Evolutionary conservation across 371 early-diverging fungal genomes (phyloP), one percentile per base, ranked within the genome.

Genomic region (Polyrhizophydium stewartii): DNA sequence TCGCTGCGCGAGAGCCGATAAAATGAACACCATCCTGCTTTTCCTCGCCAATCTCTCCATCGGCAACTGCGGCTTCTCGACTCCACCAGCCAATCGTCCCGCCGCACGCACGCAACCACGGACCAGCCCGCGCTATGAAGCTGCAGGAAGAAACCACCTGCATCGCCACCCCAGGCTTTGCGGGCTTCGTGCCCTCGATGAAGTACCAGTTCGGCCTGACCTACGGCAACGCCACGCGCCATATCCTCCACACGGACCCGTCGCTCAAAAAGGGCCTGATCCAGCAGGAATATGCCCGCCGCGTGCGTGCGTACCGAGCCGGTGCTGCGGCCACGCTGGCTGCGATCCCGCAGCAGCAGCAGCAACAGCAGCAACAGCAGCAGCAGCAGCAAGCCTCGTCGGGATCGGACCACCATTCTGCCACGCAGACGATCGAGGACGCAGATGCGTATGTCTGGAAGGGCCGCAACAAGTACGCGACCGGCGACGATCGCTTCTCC

Each of bases 191-290:
- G 10, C 78, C 78, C 10, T 68, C 67, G 46, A 61, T 75, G 28
- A 73, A 73, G 58, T 69, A 70, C 55, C 70, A 74, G 50, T 79
- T 73, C 59, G 80, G 80, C 24, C 64, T 71, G 37, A 79, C 80
- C 16, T 79, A 72, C 59, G 80, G 80, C 25, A 79, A 74, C 49
- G 80, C 80, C 28, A 76, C 80, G n/a, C 66, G 74, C 19, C 72
- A 76, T 38, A 76, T 79, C 41, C 68, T 79, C 17, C 66, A 69
- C 21, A 72, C 71, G 21, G 76, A 79, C 53, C 73, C 74, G 16
- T 72, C 76, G 25, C 65, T 79, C 41, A 79, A 79, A 55, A 64
- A 68, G 51, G 79, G 79, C 5, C 53, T 55, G 28, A 65, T 74
- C 17, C 75, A 75, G 56, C 61, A 64, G 58, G 66, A 67, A 2